A percentile compares a stretch with the other conserved stretches of the same genome.
Evolutionary conservation across 129 eudicot genomes (phyloP).

Genomic region (Glebionis coronaria): DNA sequence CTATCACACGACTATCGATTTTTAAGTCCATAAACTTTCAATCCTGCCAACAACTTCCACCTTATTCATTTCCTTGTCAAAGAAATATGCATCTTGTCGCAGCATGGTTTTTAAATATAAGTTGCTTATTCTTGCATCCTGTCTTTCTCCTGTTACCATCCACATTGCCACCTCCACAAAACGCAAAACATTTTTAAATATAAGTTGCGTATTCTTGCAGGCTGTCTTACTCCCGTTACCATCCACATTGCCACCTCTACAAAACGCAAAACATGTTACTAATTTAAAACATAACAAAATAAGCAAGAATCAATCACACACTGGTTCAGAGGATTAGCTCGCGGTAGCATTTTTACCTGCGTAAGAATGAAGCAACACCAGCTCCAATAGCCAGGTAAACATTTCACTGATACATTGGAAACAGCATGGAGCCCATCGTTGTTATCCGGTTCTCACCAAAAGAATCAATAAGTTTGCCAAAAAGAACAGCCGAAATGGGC

Average conservation of each 20-base stretch:
- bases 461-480: constrained; percentile 45
- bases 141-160: constrained; percentile 83
- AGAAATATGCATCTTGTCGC: constrained; percentile 24
- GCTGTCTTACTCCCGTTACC: constrained; percentile 88
- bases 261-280: neutral
- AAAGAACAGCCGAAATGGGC: constrained; percentile 47
- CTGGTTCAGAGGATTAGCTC: neutral
- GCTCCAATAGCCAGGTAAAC: constrained; percentile 5
- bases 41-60: constrained; percentile 15
- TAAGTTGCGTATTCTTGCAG: constrained; percentile 60
- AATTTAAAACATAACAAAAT: neutral
- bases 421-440: constrained; percentile 6
- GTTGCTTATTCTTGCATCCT: constrained; percentile 65
- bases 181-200: constrained; percentile 23
- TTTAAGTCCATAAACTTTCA: too few species aligned
- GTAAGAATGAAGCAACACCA: neutral
- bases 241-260: constrained; percentile 19
- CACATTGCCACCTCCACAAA: constrained; percentile 10
- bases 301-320: neutral
- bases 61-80: constrained; percentile 27
- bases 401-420: constrained; percentile 12
- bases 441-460: constrained; percentile 37
- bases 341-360: neutral
- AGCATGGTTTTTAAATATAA: constrained; percentile 60
- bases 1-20: too few species aligned